These are phyloP conservation scores for Suillus brevipes DNA, from an alignment of 768 basidiomycete species.

Conservation along the genomic window DNA sequence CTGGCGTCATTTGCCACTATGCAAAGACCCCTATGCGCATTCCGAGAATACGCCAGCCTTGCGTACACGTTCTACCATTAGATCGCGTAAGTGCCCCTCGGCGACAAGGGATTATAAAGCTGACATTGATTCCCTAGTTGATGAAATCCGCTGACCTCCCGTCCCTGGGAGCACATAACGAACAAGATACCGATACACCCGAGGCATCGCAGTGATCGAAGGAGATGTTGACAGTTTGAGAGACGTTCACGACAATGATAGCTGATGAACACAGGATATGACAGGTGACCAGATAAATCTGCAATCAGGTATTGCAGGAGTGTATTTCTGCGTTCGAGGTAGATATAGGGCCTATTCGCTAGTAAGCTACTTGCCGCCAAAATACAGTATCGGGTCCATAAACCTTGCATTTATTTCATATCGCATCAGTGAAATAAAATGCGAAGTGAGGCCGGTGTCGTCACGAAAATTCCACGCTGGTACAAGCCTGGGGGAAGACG, in stretches of 20 bases:
- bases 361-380: slow-evolving; percentile 96
- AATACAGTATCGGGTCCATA: slow-evolving; percentile 90
- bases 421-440: slow-evolving; percentile 13
- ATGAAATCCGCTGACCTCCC: too few relatives aligned
- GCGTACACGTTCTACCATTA: too few relatives aligned
- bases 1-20: too few relatives aligned
- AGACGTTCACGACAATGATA: slow-evolving; percentile 61
- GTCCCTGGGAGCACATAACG: too few relatives aligned
- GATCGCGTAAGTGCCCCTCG: too few relatives aligned
- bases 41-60: too few relatives aligned
- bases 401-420: slow-evolving; percentile 72
- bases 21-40: too few relatives aligned
- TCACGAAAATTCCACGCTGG: slow-evolving; percentile 74
- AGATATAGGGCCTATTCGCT: slow-evolving; percentile 92
- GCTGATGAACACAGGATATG: slow-evolving; percentile 8
- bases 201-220: too few relatives aligned
- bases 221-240: slow-evolving; percentile 49
- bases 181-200: too few relatives aligned
- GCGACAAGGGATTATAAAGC: too few relatives aligned
- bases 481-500: slow-evolving; percentile 67
- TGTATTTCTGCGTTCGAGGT: slow-evolving; percentile 75
- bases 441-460: slow-evolving; percentile 61
- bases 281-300: slow-evolving; percentile 19
- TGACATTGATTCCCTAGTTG: too few relatives aligned
- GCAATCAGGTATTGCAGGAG: slow-evolving; percentile 90